Base-by-base conservation (phyloP, 192 early-diverging fungal species). In the Radiomyces spectabilis region DNA sequence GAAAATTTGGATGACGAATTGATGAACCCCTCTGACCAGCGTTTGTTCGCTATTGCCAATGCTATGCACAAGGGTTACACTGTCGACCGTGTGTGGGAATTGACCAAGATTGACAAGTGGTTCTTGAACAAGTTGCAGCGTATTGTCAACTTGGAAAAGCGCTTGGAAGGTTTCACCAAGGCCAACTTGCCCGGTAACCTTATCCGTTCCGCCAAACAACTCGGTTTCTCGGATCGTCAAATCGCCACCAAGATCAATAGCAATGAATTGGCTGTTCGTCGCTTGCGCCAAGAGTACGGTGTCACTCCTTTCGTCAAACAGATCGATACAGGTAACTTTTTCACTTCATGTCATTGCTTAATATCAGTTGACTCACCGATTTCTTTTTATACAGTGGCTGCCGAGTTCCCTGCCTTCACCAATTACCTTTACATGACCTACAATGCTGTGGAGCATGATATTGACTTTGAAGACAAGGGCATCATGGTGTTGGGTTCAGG, bases 371-470 rank as follows among this genome's bases (percentile, higher is more conserved):
- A n/a, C n/a, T n/a, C n/a, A n/a, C n/a, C n/a, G n/a, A n/a, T n/a
- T n/a, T n/a, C n/a, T n/a, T n/a, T n/a, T n/a, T n/a, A n/a, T n/a
- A 63, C 61, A 19, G 68, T 95, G 45, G 95, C 93, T 43, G 95
- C 91, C 38, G 95, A 97, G 71, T 95, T 95, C 76, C 95, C 95
- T 42, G 91, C 93, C 25, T 75, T 85, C 41, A 97, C 95, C 37
- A 97, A 97, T 71, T 97, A 97, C 61, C 75, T 97, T 7, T 97
- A 95, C 80, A 94, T 85, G n/a, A 95, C 93, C n/a, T 97, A 97
- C 79, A 94, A 94, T 67, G 95, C 85, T 3, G 68, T 83, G 0
- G 79, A 84, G 0, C 74, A 95, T 51, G 95, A 97, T 61, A 89
- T 97, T 16, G 53, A 41, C 8, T 97, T 97, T 51, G 68, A 85